These are phyloP conservation scores for Blastomyces gilchristii DNA, from an alignment of 2,329 filamentous ascomycete genomes.

Conservation along the genomic window DNA sequence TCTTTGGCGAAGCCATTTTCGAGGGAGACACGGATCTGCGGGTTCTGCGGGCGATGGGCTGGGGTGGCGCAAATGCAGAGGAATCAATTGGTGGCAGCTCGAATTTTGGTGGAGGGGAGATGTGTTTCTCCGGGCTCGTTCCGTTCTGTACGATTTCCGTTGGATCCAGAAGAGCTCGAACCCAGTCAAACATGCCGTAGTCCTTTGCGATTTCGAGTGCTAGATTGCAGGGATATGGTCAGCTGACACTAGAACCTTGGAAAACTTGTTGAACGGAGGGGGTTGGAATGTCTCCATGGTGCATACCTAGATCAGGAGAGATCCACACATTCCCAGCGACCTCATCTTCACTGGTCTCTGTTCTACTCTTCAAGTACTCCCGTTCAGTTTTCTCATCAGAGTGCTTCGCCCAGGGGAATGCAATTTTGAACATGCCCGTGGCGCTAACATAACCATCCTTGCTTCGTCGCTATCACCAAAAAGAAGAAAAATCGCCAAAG, in stretches of 20 bases:
- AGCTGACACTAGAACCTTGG: slow-evolving; percentile 10
- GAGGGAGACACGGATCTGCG: slow-evolving; percentile 51
- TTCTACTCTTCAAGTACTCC: slow-evolving; percentile 69
- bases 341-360: slow-evolving; percentile 77
- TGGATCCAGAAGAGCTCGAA: slow-evolving; percentile 84
- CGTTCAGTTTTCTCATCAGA: slow-evolving; percentile 51
- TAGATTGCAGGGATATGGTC: slow-evolving; percentile 27
- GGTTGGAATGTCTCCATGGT: slow-evolving; percentile 27
- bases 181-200: slow-evolving; percentile 78
- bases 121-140: slow-evolving; percentile 62
- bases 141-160: slow-evolving; percentile 60
- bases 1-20: slow-evolving; percentile 45
- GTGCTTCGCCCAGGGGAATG: slow-evolving; percentile 53
- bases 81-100: slow-evolving; percentile 44
- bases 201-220: slow-evolving; percentile 76
- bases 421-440: slow-evolving; percentile 61
- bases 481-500: background rate
- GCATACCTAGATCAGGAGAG: slow-evolving; percentile 61
- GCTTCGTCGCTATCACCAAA: slow-evolving; percentile 44
- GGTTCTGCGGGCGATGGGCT: slow-evolving; percentile 37
- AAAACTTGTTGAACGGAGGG: background rate
- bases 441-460: slow-evolving; percentile 57
- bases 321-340: slow-evolving; percentile 97
- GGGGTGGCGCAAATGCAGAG: slow-evolving; percentile 21
- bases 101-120: slow-evolving; percentile 72